phyloP scores from a whole-genome alignment of 805 yeast genomes.

The Ogataea pignaliae region DNA sequence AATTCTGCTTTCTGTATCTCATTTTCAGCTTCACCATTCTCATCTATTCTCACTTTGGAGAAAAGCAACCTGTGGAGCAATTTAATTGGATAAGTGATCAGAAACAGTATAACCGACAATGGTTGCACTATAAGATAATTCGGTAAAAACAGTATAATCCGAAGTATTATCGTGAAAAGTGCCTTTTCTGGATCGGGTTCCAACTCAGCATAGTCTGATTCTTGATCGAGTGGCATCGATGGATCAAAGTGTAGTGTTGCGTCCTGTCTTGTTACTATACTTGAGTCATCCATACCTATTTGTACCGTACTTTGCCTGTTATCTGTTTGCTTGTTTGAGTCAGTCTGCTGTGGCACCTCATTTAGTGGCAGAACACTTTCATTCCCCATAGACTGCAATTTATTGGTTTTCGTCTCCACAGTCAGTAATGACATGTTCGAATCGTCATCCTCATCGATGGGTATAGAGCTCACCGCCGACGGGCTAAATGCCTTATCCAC shows the following conservation, averaged over 20 bases:
- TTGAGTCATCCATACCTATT: slow-evolving; percentile 10
- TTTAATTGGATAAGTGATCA: slow-evolving; percentile 55
- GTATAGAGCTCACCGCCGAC: slow-evolving; percentile 2
- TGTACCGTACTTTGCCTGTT: not conserved
- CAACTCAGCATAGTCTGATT: slow-evolving; percentile 13
- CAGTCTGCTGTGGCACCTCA: too few relatives aligned
- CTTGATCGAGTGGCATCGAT: slow-evolving; percentile 5
- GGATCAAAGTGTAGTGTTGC: slow-evolving; percentile 3
- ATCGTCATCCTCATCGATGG: not conserved
- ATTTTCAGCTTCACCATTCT: too few relatives aligned
- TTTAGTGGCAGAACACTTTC: too few relatives aligned
- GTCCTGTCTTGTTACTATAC: slow-evolving; percentile 20
- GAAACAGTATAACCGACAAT: slow-evolving; percentile 40
- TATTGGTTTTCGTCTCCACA: too few relatives aligned
- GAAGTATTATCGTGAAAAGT: slow-evolving; percentile 18
- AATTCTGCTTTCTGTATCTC: too few relatives aligned
- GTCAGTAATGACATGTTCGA: not conserved
- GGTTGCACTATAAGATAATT: slow-evolving; percentile 51
- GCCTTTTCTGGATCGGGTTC: slow-evolving; percentile 9
- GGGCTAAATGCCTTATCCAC: slow-evolving; percentile 29
- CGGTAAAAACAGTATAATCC: slow-evolving; percentile 42
- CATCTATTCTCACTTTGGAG: too few relatives aligned
- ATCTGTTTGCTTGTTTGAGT: too few relatives aligned
- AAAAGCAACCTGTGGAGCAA: slow-evolving; percentile 24
- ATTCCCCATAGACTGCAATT: too few relatives aligned